Evolutionary conservation across 352 stramenopile species (phyloP).

Genomic region (Globisporangium yorkense): DNA sequence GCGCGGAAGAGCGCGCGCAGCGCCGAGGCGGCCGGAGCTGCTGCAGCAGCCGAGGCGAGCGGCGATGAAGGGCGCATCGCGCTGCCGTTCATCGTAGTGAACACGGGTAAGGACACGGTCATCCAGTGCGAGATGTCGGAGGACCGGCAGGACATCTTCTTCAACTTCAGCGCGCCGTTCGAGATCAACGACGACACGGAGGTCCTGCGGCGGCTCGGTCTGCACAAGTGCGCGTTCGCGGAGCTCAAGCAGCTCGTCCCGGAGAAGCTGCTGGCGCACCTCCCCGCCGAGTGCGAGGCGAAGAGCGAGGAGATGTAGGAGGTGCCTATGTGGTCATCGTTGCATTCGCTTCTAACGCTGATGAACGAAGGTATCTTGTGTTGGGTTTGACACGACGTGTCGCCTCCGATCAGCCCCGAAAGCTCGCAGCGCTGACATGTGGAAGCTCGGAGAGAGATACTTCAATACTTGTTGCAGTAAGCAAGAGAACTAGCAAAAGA

Average conservation of each 20-base stretch:
- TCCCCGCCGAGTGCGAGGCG: slow-evolving; percentile 73
- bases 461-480: too few species aligned
- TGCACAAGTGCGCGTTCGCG: slow-evolving; percentile 75
- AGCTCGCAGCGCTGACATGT: too few species aligned
- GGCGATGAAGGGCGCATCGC: slow-evolving; percentile 86
- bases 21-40: slow-evolving; percentile 20
- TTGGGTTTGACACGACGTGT: too few species aligned
- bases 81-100: slow-evolving; percentile 96
- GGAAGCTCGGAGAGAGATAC: too few species aligned
- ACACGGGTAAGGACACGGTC: slow-evolving; percentile 90
- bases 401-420: too few species aligned
- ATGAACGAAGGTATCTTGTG: too few species aligned
- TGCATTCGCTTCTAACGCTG: too few species aligned
- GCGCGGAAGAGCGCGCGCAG: slow-evolving; percentile 36
- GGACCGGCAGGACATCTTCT: slow-evolving; percentile 94
- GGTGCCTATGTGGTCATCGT: too few species aligned
- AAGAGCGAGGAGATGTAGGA: slow-evolving; percentile 52
- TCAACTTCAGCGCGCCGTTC: slow-evolving; percentile 96
- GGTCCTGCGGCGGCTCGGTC: slow-evolving; percentile 91
- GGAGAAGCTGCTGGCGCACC: slow-evolving; percentile 66
- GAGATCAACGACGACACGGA: slow-evolving; percentile 98
- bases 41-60: background rate
- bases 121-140: slow-evolving; percentile 97
- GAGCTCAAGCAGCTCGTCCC: slow-evolving; percentile 71
- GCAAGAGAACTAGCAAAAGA: too few species aligned